phyloP scores from a whole-genome alignment of 2,329 filamentous ascomycete genomes.

The Fusarium robinianum region DNA sequence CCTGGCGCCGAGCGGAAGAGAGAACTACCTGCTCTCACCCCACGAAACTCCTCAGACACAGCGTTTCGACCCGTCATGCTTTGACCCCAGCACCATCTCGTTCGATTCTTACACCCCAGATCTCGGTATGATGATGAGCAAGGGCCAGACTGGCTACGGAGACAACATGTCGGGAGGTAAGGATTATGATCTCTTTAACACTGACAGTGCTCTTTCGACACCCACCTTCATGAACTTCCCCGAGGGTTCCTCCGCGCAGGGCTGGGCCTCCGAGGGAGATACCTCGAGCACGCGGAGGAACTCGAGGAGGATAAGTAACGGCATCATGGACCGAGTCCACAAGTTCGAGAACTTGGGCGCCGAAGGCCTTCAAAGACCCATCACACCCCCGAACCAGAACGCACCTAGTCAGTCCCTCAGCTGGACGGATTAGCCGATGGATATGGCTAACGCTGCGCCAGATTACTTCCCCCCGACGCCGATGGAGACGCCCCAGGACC shows the following conservation, averaged over 20 bases:
- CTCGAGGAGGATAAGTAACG: conserved; percentile 60
- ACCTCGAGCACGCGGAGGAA: conserved; percentile 48
- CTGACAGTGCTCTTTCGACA: conserved; percentile 53
- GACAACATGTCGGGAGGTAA: conserved; percentile 49
- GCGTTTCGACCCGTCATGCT: conserved; percentile 55
- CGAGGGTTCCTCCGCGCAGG: conserved; percentile 51
- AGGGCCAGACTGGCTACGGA: conserved; percentile 50
- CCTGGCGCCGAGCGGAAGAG: conserved; percentile 47
- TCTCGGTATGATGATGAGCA: conserved; percentile 52
- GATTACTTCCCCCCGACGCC: conserved; percentile 71
- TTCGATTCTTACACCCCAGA: conserved; percentile 53
- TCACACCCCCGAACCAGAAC: conserved; percentile 66
- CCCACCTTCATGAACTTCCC: conserved; percentile 56
- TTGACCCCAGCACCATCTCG: conserved; percentile 49
- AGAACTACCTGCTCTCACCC: conserved; percentile 62
- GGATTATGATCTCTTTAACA: conserved; percentile 56
- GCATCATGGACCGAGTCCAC: conserved; percentile 62
- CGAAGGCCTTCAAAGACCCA: conserved; percentile 55
- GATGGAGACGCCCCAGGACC: conserved; percentile 63
- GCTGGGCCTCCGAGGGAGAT: conserved; percentile 58
- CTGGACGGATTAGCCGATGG: conserved; percentile 10
- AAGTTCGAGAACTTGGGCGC: conserved; percentile 61
- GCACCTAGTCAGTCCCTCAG: conserved; percentile 55
- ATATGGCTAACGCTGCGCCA: conserved; percentile 36
- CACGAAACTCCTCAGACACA: conserved; percentile 59